phyloP scores from a whole-genome alignment of 2,329 filamentous ascomycete genomes.

The Neurospora sp. region DNA sequence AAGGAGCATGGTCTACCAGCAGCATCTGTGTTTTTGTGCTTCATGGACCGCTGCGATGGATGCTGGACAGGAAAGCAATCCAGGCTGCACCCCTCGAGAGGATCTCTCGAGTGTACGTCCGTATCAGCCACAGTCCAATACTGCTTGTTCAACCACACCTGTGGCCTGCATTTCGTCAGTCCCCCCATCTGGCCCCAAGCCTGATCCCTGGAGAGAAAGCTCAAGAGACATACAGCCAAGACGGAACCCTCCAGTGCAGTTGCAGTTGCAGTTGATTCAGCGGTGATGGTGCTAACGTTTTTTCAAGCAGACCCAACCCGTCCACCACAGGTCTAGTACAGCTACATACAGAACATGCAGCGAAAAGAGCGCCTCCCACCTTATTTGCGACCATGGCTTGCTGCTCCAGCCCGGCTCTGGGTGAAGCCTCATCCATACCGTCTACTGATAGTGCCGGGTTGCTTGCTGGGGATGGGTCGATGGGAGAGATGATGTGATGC shows the following conservation, averaged over 20 bases:
- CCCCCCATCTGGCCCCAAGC: slow-evolving; percentile 1
- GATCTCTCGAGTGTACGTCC: not conserved
- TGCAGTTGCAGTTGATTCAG: slow-evolving; percentile 1
- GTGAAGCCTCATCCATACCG: not conserved
- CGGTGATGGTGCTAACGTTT: not conserved
- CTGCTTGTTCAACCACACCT: slow-evolving; percentile 16
- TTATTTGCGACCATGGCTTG: not conserved
- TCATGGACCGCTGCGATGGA: not conserved
- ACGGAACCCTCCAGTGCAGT: slow-evolving; percentile 5
- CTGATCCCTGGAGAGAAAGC: slow-evolving; percentile 10
- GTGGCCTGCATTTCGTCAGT: slow-evolving; percentile 2
- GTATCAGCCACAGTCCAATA: slow-evolving; percentile 12
- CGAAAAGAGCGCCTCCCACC: not conserved
- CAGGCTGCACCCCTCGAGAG: not conserved
- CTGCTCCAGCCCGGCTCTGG: not conserved
- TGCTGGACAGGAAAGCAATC: not conserved
- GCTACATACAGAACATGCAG: not conserved
- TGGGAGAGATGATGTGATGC: not conserved
- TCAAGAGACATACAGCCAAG: slow-evolving; percentile 10
- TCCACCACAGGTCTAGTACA: not conserved
- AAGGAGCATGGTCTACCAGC: not conserved
- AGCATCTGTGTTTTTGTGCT: not conserved
- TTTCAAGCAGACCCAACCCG: not conserved
- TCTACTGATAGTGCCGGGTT: not conserved
- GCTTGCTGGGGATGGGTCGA: not conserved